Conservation (phyloP, 306 rosid species). For the Biancaea sappan region DNA sequence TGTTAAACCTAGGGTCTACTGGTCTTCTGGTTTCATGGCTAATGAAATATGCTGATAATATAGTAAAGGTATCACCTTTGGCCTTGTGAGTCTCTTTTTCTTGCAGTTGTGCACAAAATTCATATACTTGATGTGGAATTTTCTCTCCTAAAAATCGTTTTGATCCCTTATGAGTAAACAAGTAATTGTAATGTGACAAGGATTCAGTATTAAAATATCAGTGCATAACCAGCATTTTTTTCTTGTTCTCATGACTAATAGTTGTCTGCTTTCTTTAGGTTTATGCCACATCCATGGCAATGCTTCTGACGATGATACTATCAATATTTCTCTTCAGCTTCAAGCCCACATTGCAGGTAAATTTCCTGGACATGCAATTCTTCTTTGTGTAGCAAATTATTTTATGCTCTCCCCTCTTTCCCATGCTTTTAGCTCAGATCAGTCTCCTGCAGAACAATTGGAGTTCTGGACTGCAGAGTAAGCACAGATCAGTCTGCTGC, state of each 20-base stretch:
- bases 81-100: background rate
- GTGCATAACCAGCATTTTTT: background rate
- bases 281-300: slow-evolving; percentile 76
- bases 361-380: slow-evolving; percentile 1
- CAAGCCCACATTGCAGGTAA: slow-evolving; percentile 69
- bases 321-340: slow-evolving; percentile 64
- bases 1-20: slow-evolving; percentile 69
- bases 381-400: background rate
- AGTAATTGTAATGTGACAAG: background rate
- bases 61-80: slow-evolving; percentile 52
- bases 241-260: background rate
- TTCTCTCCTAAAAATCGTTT: background rate
- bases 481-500: background rate
- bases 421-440: background rate
- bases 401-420: background rate
- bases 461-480: background rate
- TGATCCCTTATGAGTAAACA: background rate
- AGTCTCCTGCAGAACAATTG: background rate
- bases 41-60: slow-evolving; percentile 75
- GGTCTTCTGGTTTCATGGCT: slow-evolving; percentile 69
- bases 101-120: background rate
- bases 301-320: slow-evolving; percentile 64
- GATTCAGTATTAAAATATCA: background rate
- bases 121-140: background rate
- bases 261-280: slow-evolving; percentile 43